Percentiles rank a stretch among this genome's conserved stretches.
These are phyloP conservation scores for Physocladia obscura DNA, from an alignment of 192 early-diverging fungal species.

Conservation along the genomic window DNA sequence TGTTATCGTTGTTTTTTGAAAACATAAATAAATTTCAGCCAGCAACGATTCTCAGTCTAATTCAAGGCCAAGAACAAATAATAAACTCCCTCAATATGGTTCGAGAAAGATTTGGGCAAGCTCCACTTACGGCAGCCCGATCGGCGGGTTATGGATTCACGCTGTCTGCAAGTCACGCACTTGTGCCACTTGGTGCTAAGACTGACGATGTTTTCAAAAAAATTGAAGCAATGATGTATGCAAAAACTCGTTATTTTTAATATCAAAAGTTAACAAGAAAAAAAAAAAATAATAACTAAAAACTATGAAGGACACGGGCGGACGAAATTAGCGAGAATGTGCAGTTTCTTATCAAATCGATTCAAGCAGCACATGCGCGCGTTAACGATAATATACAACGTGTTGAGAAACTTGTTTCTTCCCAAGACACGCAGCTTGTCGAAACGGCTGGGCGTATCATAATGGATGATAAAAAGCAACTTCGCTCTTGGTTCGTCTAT, in stretches of 20 bases:
- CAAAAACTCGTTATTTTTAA: background rate
- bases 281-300: background rate
- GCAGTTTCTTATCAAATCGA: background rate
- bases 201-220: background rate
- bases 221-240: constrained; percentile 11
- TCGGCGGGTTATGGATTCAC: background rate
- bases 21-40: constrained; percentile 7
- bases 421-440: background rate
- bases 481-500: background rate
- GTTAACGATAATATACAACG: background rate
- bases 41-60: constrained; percentile 25
- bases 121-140: constrained; percentile 11
- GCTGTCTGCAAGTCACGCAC: background rate
- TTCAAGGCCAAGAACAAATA: constrained; percentile 51
- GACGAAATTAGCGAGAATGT: background rate
- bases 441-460: background rate
- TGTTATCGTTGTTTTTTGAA: background rate
- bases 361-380: background rate
- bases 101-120: constrained; percentile 25
- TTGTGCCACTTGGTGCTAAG: background rate
- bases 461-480: background rate
- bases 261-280: background rate
- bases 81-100: constrained; percentile 48
- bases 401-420: background rate
- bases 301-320: background rate